These are phyloP conservation scores for Solanum corneliomulleri DNA, from an alignment of 257 asterid genomes.

Conservation along the genomic window DNA sequence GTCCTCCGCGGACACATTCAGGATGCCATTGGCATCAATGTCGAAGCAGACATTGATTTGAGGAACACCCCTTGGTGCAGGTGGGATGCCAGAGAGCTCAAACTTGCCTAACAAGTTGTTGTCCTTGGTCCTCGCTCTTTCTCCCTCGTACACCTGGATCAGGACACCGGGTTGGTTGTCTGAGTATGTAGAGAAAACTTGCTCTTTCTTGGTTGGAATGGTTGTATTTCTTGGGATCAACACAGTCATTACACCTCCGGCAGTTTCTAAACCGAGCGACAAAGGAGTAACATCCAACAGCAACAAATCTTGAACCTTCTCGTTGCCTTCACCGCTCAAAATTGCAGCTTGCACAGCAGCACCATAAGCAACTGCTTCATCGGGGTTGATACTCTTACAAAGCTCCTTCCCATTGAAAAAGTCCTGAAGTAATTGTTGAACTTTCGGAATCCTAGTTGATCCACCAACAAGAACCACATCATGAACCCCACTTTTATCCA, in stretches of 20 bases:
- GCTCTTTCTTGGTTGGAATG: constrained; percentile 55
- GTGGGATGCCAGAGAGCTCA: constrained; percentile 51
- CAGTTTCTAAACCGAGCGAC: constrained; percentile 47
- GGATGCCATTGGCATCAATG: constrained; percentile 54
- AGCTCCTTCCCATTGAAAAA: constrained; percentile 59
- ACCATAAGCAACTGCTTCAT: constrained; percentile 71
- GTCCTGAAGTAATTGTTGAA: constrained; percentile 34
- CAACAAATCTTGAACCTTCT: constrained; percentile 56
- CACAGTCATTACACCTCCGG: constrained; percentile 57
- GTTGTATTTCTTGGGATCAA: constrained; percentile 47
- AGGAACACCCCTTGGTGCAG: constrained; percentile 54
- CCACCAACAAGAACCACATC: constrained; percentile 29
- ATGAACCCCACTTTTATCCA: constrained; percentile 12
- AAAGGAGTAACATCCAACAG: constrained; percentile 53
- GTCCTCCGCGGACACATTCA: constrained; percentile 65
- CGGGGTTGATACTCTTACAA: constrained; percentile 63
- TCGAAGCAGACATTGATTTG: constrained; percentile 52
- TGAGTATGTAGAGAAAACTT: constrained; percentile 41
- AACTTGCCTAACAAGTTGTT: constrained; percentile 52
- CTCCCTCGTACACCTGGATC: constrained; percentile 58
- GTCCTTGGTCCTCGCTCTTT: constrained; percentile 46
- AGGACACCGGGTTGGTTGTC: constrained; percentile 58
- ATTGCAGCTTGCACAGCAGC: constrained; percentile 70
- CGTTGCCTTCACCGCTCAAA: constrained; percentile 54
- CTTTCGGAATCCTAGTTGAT: constrained; percentile 18